Evolutionary conservation across 257 asterid species (phyloP), one percentile per base, ranked within the genome.

Genomic region (Solanum sitiens): DNA sequence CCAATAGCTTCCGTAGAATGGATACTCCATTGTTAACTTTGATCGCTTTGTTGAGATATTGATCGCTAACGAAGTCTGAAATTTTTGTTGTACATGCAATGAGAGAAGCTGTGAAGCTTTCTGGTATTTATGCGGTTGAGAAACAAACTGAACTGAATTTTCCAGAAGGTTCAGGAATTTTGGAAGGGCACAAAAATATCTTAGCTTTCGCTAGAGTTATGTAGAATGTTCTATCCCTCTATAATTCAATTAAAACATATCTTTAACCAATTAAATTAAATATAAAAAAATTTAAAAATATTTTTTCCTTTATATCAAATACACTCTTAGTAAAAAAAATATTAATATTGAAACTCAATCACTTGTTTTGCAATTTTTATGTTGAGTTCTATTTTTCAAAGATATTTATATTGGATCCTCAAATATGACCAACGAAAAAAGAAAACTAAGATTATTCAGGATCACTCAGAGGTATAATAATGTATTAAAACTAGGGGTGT

Each of bases 1-100:
- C 91, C 94, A 83, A 15, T 88, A 82, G 89, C 72, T 88, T 27
- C 89, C 87, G 91, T 87, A 91, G 44, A 92, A 91, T 2, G 95
- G 94, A 68, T 65, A 13, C 42, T 93, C 93, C 94, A 91, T 91
- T 6, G 23, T 82, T 53, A 27, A 79, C 16, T 79, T 40, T 75
- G 59, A 75, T 23, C 5, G 35, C 35, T 75, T 77, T 79, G 42
- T 7, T 65, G 21, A 75, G 6, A 35, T 9, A 7, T 47, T 45
- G 37, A 27, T 79, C 4, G 11, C 25, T 16, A 4, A 44, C 7
- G 8, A 44, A 15, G 2, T 77, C 25, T 45, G 39, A 18, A 18
- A 35, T 6, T 83, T 30, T 44, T 13, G 25, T 23, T n/a, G 45
- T 16, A 2, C 9, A 5, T 10, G 3, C 14, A 15, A 32, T 44